phyloP scores from a whole-genome alignment of 2,329 filamentous ascomycete species.

The Fusarium ramigenum region DNA sequence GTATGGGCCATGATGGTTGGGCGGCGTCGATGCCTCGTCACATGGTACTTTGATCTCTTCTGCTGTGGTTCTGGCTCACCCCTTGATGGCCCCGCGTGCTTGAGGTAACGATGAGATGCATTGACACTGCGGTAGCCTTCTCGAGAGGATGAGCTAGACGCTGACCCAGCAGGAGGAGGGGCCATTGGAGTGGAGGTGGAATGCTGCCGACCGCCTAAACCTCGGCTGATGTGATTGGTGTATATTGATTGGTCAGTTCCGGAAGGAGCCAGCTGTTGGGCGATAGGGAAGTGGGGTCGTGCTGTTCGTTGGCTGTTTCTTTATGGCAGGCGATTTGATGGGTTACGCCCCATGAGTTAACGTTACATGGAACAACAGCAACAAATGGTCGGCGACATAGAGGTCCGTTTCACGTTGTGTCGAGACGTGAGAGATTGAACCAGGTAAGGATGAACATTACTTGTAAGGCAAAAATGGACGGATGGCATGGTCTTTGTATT shows the following conservation, averaged over 20 bases:
- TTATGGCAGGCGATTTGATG: slow-evolving; percentile 27
- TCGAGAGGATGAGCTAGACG: slow-evolving; percentile 37
- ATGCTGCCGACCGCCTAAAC: slow-evolving; percentile 38
- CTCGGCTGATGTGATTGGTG: slow-evolving; percentile 24
- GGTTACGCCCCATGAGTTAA: slow-evolving; percentile 37
- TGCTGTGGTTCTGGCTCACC: slow-evolving; percentile 23
- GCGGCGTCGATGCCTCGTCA: slow-evolving; percentile 40
- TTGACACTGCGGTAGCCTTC: slow-evolving; percentile 31
- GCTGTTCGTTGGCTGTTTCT: slow-evolving; percentile 13
- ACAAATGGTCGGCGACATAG: slow-evolving; percentile 8
- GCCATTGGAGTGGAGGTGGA: slow-evolving; percentile 37
- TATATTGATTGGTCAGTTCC: slow-evolving; percentile 32
- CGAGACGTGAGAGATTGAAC: slow-evolving; percentile 15
- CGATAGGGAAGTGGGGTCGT: slow-evolving; percentile 20
- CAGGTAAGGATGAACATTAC: slow-evolving; percentile 36
- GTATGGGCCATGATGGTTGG: slow-evolving; percentile 50
- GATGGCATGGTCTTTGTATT: slow-evolving; percentile 35
- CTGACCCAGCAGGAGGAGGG: slow-evolving; percentile 39
- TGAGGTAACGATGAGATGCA: slow-evolving; percentile 46
- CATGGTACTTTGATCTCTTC: slow-evolving; percentile 39
- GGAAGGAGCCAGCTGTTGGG: neutral
- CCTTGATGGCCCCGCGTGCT: slow-evolving; percentile 39
- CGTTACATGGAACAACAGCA: slow-evolving; percentile 41
- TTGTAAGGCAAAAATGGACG: slow-evolving; percentile 26
- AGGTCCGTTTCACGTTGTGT: slow-evolving; percentile 33